A percentile compares a stretch with the other conserved stretches of the same genome.
These are phyloP conservation scores for Pseudonitzschia multistriata DNA, from an alignment of 108 stramenopile genomes.

Conservation along the genomic window DNA sequence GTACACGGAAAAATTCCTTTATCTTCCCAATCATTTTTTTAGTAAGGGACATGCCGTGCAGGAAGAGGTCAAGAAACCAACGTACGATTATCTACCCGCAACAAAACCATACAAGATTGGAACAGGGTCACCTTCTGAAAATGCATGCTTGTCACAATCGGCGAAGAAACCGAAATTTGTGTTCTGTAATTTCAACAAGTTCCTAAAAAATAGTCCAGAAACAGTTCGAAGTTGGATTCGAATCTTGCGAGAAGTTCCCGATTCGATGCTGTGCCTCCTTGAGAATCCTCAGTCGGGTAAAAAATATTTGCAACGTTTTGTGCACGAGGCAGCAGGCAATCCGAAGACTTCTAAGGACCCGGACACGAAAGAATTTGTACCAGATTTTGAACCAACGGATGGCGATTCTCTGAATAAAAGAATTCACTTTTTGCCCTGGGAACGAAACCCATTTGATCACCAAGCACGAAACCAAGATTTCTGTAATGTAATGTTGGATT, in stretches of 20 bases:
- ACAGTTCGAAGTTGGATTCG: slow-evolving; percentile 78
- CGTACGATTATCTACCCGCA: slow-evolving; percentile 52
- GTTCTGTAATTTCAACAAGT: slow-evolving; percentile 86
- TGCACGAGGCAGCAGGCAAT: slow-evolving; percentile 52
- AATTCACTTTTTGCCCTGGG: slow-evolving; percentile 80
- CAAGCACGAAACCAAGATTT: slow-evolving; percentile 74
- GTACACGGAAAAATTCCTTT: slow-evolving; percentile 81
- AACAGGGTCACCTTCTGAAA: slow-evolving; percentile 71
- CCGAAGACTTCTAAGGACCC: slow-evolving; percentile 31
- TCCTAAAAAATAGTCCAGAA: slow-evolving; percentile 83
- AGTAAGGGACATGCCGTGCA: slow-evolving; percentile 83
- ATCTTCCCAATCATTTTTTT: slow-evolving; percentile 84
- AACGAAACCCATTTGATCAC: slow-evolving; percentile 82
- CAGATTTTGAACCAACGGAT: slow-evolving; percentile 44
- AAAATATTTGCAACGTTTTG: slow-evolving; percentile 61
- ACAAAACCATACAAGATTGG: slow-evolving; percentile 56
- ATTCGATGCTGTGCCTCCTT: slow-evolving; percentile 75
- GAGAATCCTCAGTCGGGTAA: slow-evolving; percentile 69
- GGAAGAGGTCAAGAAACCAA: slow-evolving; percentile 56
- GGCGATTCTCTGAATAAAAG: slow-evolving; percentile 57
- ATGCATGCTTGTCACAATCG: slow-evolving; percentile 57
- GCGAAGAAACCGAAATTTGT: slow-evolving; percentile 54
- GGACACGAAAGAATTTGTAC: slow-evolving; percentile 14
- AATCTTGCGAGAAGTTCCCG: slow-evolving; percentile 73
- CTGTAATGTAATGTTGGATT: slow-evolving; percentile 85